Conservation (phyloP, 768 basidiomycete species). For the Termitomyces sp. region DNA sequence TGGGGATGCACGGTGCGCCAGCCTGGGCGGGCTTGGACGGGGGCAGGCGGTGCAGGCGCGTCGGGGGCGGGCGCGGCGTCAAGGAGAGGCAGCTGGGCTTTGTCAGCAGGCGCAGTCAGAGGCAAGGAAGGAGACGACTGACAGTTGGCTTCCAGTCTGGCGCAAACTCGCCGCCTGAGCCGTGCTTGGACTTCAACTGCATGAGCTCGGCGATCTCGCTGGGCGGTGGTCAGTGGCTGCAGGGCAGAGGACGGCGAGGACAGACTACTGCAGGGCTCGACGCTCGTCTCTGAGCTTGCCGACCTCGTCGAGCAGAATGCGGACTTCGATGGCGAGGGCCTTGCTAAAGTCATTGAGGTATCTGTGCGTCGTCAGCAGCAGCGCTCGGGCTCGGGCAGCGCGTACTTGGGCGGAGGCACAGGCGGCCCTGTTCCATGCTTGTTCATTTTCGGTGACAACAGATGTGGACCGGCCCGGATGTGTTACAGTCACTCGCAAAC, state of each 20-base stretch:
- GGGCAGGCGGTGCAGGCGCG: conserved; percentile 25
- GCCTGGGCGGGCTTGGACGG: conserved; percentile 62
- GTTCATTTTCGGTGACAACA: background rate
- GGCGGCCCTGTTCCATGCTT: conserved; percentile 13
- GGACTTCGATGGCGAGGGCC: conserved; percentile 73
- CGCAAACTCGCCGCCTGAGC: conserved; percentile 73
- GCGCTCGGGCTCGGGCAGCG: too few relatives aligned
- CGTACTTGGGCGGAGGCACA: conserved; percentile 5
- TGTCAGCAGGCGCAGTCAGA: background rate
- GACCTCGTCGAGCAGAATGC: conserved; percentile 73
- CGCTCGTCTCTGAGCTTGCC: conserved; percentile 76
- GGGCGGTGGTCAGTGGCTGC: background rate
- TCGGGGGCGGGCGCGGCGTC: conserved; percentile 26
- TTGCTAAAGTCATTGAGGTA: conserved; percentile 83
- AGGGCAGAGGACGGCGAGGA: conserved; percentile 4
- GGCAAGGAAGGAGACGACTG: conserved; percentile 9
- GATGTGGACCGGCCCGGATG: too few relatives aligned
- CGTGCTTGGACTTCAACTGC: conserved; percentile 78
- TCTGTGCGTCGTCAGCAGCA: conserved; percentile 22
- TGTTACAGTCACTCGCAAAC: too few relatives aligned
- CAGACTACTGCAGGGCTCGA: conserved; percentile 70
- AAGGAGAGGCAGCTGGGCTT: conserved; percentile 14
- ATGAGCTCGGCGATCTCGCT: conserved; percentile 85
- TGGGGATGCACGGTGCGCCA: conserved; percentile 73
- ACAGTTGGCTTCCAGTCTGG: conserved; percentile 70